Evolutionary conservation across 176 grass and related monocot species (phyloP).

Genomic region (Oryza rufipogon): DNA sequence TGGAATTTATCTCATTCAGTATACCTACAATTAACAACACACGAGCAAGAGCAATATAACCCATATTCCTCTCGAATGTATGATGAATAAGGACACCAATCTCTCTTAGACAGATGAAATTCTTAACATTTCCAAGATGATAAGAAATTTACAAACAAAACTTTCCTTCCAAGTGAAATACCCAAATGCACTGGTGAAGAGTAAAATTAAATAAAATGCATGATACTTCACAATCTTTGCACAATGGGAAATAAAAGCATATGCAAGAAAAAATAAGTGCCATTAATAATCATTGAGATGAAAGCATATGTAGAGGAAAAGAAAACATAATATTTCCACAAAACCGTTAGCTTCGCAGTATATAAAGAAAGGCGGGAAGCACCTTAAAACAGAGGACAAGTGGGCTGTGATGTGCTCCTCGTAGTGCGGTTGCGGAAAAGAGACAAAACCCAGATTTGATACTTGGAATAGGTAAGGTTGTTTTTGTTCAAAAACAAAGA

Average conservation of each 20-base stretch:
- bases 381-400: not conserved
- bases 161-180: conserved; percentile 25
- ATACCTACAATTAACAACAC: not conserved
- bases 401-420: not conserved
- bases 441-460: not conserved
- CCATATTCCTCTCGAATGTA: not conserved
- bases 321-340: not conserved
- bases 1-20: not conserved
- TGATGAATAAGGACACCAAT: not conserved
- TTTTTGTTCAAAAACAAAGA: not conserved
- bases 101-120: not conserved
- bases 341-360: not conserved
- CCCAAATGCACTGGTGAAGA: not conserved
- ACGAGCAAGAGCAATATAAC: not conserved
- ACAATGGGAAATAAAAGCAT: not conserved
- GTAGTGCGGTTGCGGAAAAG: not conserved
- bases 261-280: not conserved
- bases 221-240: not conserved
- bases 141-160: conserved; percentile 18
- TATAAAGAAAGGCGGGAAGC: not conserved
- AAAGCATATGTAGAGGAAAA: conserved; percentile 8
- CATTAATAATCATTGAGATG: not conserved
- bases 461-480: not conserved
- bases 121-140: not conserved
- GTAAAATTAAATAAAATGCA: not conserved